These are phyloP conservation scores for Paecilomyces sp. DNA, from an alignment of 2,329 filamentous ascomycete genomes.

Conservation along the genomic window DNA sequence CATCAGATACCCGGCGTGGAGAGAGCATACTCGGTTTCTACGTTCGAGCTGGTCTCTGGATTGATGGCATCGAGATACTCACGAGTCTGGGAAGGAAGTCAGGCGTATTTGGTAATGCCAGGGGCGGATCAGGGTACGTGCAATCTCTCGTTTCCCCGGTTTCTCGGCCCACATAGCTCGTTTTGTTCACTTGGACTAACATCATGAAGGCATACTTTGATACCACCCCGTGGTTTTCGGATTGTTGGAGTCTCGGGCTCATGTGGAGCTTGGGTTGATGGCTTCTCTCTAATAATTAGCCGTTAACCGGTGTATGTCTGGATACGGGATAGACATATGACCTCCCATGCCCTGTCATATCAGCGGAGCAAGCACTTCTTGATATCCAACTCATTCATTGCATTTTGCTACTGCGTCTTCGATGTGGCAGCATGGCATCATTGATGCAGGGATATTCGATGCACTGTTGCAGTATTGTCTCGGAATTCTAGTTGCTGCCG, in stretches of 20 bases:
- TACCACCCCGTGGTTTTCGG: constrained; percentile 81
- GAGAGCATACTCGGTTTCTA: constrained; percentile 85
- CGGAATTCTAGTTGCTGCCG: neutral
- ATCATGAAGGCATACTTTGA: constrained; percentile 64
- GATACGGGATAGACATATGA: neutral
- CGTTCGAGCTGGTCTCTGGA: constrained; percentile 68
- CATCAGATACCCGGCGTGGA: constrained; percentile 67
- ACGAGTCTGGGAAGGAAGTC: constrained; percentile 86
- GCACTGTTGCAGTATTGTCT: neutral
- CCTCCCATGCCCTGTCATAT: neutral
- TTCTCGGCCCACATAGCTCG: neutral
- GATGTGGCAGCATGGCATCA: neutral
- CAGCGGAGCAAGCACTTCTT: neutral
- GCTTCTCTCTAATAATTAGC: constrained; percentile 74
- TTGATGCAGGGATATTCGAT: neutral
- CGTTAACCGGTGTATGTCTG: constrained; percentile 40
- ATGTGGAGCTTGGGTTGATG: constrained; percentile 73
- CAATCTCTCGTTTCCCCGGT: neutral
- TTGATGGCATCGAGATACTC: constrained; percentile 83
- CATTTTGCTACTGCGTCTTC: neutral
- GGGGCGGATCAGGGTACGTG: constrained; percentile 75
- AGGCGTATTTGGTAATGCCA: constrained; percentile 71
- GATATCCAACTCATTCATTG: neutral
- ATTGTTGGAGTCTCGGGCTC: constrained; percentile 84
- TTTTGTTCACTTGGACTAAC: neutral